Percentiles rank a stretch among this genome's conserved stretches.
phyloP scores from a whole-genome alignment of 2,329 filamentous ascomycete species.

The Bipolaris zeicola region DNA sequence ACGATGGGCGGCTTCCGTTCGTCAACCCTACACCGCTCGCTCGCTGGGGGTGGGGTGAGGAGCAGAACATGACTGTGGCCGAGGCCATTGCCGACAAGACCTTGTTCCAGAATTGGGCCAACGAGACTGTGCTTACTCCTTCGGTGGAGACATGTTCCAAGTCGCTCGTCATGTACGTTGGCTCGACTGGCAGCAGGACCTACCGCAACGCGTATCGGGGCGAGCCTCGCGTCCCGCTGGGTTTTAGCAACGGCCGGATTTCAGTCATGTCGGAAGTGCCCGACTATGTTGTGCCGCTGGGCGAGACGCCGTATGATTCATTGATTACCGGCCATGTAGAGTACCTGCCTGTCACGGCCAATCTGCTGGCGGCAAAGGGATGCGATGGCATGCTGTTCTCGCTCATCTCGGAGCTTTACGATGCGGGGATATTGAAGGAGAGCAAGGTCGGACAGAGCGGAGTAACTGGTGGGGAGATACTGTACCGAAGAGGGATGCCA shows the following conservation, averaged over 20 bases:
- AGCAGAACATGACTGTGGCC: slow-evolving; percentile 45
- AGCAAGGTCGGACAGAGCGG: slow-evolving; percentile 53
- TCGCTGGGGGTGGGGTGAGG: slow-evolving; percentile 56
- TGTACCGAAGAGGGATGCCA: slow-evolving; percentile 34
- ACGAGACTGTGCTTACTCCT: slow-evolving; percentile 51
- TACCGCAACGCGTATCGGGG: slow-evolving; percentile 55
- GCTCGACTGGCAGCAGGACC: slow-evolving; percentile 44
- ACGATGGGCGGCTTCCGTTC: slow-evolving; percentile 56
- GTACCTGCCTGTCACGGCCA: slow-evolving; percentile 62
- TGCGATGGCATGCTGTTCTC: slow-evolving; percentile 65
- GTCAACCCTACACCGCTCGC: slow-evolving; percentile 57
- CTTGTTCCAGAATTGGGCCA: slow-evolving; percentile 57
- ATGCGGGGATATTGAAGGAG: slow-evolving; percentile 55
- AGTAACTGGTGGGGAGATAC: slow-evolving; percentile 49
- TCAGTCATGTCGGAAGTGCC: slow-evolving; percentile 56
- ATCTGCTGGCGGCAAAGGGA: slow-evolving; percentile 63
- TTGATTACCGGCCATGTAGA: slow-evolving; percentile 57
- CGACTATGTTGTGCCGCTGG: slow-evolving; percentile 55
- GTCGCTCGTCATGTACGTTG: slow-evolving; percentile 57
- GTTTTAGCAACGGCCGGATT: slow-evolving; percentile 56
- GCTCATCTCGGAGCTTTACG: slow-evolving; percentile 59
- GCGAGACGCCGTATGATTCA: slow-evolving; percentile 53
- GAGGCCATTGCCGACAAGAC: slow-evolving; percentile 59
- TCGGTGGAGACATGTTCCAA: slow-evolving; percentile 56
- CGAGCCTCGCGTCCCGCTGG: slow-evolving; percentile 54